phyloP scores from a whole-genome alignment of 2,329 filamentous ascomycete genomes.

The Fusarium sp. region DNA sequence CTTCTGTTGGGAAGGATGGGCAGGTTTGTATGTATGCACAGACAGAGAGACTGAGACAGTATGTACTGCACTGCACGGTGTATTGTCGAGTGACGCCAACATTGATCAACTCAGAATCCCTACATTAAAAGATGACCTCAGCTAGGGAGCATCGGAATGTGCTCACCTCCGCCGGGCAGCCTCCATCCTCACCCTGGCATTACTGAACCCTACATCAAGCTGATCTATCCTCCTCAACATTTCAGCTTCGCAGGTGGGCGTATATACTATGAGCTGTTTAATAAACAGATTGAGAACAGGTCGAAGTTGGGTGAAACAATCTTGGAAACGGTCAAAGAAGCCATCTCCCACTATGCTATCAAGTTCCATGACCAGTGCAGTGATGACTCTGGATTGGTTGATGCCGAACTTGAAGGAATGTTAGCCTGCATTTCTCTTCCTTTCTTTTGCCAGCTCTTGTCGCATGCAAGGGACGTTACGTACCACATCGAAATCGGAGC shows the following conservation, averaged over 20 bases:
- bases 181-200: constrained; percentile 5
- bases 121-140: constrained; percentile 23
- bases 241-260: constrained; percentile 6
- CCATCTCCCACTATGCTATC: constrained; percentile 11
- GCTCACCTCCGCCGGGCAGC: neutral
- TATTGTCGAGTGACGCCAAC: constrained; percentile 3
- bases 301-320: constrained; percentile 19
- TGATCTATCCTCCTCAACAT: constrained; percentile 27
- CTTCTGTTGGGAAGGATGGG: neutral
- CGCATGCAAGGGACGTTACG: neutral
- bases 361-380: constrained; percentile 1
- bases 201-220: constrained; percentile 10
- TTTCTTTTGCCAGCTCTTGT: neutral
- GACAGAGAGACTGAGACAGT: neutral
- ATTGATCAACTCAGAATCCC: neutral
- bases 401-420: constrained; percentile 16
- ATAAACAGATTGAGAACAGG: constrained; percentile 13
- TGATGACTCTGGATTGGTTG: constrained; percentile 21
- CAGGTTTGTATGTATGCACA: neutral
- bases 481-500: constrained; percentile 14
- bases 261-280: constrained; percentile 9
- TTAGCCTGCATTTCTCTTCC: neutral
- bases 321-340: constrained; percentile 23
- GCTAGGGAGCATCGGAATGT: constrained; percentile 22
- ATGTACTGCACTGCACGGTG: neutral